Evolutionary conservation across 352 stramenopile genomes (phyloP).

Genomic region (Globisporangium irregulare): DNA sequence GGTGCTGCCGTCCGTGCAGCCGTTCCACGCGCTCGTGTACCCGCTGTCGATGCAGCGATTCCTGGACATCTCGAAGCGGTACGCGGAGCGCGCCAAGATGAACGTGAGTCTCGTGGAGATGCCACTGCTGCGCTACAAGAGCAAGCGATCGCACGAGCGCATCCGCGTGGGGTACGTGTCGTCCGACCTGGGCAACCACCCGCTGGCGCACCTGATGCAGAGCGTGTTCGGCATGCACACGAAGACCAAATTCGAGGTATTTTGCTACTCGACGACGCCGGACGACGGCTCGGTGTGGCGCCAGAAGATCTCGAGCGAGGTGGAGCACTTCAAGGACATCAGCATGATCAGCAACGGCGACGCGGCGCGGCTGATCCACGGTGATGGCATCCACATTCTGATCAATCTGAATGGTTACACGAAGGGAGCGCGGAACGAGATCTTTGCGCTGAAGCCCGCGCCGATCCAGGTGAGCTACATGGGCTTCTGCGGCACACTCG

Average conservation of each 20-base stretch:
- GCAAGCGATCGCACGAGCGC: constrained; percentile 61
- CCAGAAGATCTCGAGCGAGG: constrained; percentile 73
- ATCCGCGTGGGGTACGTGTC: constrained; percentile 89
- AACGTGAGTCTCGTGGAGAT: constrained; percentile 88
- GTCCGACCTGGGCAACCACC: constrained; percentile 91
- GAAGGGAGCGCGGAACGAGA: constrained; percentile 89
- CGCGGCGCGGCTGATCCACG: constrained; percentile 74
- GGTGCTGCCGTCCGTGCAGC: constrained; percentile 85
- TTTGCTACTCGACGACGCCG: constrained; percentile 83
- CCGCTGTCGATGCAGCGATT: constrained; percentile 77
- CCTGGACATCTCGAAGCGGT: constrained; percentile 71
- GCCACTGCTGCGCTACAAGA: constrained; percentile 63
- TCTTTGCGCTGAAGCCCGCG: constrained; percentile 90
- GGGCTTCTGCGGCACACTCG: constrained; percentile 89
- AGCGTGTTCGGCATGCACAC: constrained; percentile 90
- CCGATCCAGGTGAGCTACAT: constrained; percentile 91
- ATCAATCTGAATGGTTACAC: constrained; percentile 94
- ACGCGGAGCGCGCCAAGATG: constrained; percentile 81
- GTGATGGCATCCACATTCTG: constrained; percentile 88
- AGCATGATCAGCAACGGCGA: constrained; percentile 60
- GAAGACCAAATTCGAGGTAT: constrained; percentile 83
- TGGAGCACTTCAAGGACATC: constrained; percentile 90
- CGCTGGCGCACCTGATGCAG: constrained; percentile 90
- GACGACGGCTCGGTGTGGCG: constrained; percentile 84
- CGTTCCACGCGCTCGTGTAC: constrained; percentile 92